A percentile compares a stretch with the other conserved stretches of the same genome.
These are phyloP conservation scores for Solanum infundibuliforme DNA, from an alignment of 257 asterid species.

Conservation along the genomic window DNA sequence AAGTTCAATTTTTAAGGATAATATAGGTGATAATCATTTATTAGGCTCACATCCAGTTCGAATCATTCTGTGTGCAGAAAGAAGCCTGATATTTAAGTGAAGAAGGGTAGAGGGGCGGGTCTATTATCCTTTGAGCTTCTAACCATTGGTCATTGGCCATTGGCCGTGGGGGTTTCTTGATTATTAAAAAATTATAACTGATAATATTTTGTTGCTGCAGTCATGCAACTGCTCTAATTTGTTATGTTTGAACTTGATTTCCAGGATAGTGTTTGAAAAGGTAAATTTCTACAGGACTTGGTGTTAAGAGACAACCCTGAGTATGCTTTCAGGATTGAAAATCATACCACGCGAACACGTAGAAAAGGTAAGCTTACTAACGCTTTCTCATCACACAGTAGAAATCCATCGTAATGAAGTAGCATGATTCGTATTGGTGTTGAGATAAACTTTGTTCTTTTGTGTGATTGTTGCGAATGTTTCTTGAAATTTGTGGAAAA, in stretches of 20 bases:
- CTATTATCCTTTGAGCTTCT: not conserved
- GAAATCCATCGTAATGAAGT: not conserved
- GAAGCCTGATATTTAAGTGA: not conserved
- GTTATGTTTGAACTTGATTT: not conserved
- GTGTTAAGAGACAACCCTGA: not conserved
- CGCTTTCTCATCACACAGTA: not conserved
- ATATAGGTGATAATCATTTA: not conserved
- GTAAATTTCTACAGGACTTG: not conserved
- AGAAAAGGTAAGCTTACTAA: conserved; percentile 13
- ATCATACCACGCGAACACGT: conserved; percentile 29
- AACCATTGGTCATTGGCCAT: not conserved
- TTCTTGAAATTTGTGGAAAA: not conserved
- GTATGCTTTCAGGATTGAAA: conserved; percentile 37
- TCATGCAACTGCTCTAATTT: not conserved
- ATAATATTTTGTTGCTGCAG: not conserved
- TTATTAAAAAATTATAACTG: not conserved
- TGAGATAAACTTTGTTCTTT: not conserved
- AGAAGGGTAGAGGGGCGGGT: not conserved
- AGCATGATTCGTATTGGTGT: not conserved
- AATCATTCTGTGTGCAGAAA: not conserved
- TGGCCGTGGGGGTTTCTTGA: not conserved
- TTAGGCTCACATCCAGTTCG: not conserved
- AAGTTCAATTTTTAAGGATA: not conserved
- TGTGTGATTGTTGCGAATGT: not conserved
- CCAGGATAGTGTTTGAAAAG: not conserved